phyloP scores from a whole-genome alignment of 805 yeast genomes.

The Candida andamanensis region DNA sequence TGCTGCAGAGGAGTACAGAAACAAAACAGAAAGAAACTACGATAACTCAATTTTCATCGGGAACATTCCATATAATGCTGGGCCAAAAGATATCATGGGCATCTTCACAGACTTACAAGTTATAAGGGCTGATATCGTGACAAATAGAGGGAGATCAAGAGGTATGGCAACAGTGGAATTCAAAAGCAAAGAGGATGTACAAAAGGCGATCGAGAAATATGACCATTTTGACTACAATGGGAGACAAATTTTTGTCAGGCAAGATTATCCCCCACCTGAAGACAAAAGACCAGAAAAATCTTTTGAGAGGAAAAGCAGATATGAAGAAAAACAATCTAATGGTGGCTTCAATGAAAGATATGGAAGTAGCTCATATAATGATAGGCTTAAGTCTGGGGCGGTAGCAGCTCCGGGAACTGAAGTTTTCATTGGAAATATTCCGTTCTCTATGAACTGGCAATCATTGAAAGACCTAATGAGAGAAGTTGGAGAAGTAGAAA shows the following conservation, averaged over 20 bases:
- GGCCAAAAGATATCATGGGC: constrained; percentile 54
- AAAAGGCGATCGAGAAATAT: constrained; percentile 61
- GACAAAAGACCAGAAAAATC: constrained; percentile 11
- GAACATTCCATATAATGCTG: constrained; percentile 61
- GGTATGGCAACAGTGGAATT: constrained; percentile 94
- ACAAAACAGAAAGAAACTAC: constrained; percentile 50
- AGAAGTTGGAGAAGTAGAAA: constrained; percentile 66
- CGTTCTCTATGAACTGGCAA: constrained; percentile 79
- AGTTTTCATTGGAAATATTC: constrained; percentile 76
- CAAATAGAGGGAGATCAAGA: constrained; percentile 71
- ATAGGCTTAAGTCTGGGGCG: not conserved
- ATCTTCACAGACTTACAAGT: constrained; percentile 54
- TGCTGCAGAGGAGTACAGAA: constrained; percentile 28
- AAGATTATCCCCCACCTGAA: constrained; percentile 79
- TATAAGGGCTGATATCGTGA: constrained; percentile 77
- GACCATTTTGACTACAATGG: constrained; percentile 64
- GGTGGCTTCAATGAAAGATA: not conserved
- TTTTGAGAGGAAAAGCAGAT: not conserved
- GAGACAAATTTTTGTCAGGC: constrained; percentile 83
- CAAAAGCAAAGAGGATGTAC: constrained; percentile 57
- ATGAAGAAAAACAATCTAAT: no score
- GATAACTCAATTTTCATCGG: constrained; percentile 69
- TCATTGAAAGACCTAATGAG: constrained; percentile 81
- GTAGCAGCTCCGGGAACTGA: constrained; percentile 38
- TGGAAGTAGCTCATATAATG: not conserved